Conservation (phyloP, 352 stramenopile genomes). For the Phytophthora tubulina region DNA sequence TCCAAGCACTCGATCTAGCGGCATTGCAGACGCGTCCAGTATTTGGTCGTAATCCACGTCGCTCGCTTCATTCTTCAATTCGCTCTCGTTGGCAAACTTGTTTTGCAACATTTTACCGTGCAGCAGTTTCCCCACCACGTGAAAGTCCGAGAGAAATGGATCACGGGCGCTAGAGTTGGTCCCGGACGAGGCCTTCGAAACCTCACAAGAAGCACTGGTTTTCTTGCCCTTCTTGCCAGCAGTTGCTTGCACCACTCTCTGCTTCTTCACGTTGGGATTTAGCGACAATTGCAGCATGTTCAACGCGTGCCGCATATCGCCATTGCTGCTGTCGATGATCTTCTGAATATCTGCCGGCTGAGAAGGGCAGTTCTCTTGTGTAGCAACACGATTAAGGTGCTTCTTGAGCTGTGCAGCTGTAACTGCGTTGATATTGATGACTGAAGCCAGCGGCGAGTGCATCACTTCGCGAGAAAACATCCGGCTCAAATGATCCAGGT, state of each 20-base stretch:
- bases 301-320: constrained; percentile 83
- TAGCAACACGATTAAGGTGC: constrained; percentile 52
- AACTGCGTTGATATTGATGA: constrained; percentile 86
- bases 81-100: constrained; percentile 20
- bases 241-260: background rate
- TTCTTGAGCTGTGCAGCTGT: constrained; percentile 85
- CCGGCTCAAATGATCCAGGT: constrained; percentile 62
- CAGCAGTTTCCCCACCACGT: constrained; percentile 81
- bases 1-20: constrained; percentile 66
- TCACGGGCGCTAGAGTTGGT: constrained; percentile 51
- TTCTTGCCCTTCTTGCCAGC: constrained; percentile 30
- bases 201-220: background rate
- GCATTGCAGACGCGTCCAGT: constrained; percentile 63
- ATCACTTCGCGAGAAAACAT: constrained; percentile 79
- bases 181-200: constrained; percentile 14
- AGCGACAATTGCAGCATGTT: constrained; percentile 77
- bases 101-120: constrained; percentile 66
- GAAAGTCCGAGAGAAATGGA: constrained; percentile 83
- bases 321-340: constrained; percentile 70
- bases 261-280: constrained; percentile 22
- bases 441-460: constrained; percentile 66
- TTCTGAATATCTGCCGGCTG: constrained; percentile 49
- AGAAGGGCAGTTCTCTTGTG: constrained; percentile 46
- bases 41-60: constrained; percentile 56
- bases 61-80: constrained; percentile 11